These are phyloP conservation scores for Ajuga chamaepitys DNA, from an alignment of 257 asterid species.

Conservation along the genomic window DNA sequence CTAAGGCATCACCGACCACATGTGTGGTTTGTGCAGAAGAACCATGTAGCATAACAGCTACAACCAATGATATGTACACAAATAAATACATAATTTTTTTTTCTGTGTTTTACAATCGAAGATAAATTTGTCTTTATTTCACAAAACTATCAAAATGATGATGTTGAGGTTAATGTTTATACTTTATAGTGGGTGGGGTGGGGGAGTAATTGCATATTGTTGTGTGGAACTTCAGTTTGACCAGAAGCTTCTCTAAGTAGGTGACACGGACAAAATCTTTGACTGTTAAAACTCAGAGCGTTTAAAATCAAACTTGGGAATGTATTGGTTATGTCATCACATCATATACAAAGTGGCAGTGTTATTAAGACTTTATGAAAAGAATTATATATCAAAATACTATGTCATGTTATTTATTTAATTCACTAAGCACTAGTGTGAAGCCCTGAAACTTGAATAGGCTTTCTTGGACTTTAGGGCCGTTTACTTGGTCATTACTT, in stretches of 20 bases:
- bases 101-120: constrained; percentile 18
- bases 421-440: too few relatives aligned
- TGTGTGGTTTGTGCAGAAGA: constrained; percentile 61
- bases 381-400: too few relatives aligned
- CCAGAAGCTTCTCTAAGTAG: neutral
- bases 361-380: constrained; percentile 16
- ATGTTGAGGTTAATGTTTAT: too few relatives aligned
- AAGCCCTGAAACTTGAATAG: constrained; percentile 15
- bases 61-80: constrained; percentile 23
- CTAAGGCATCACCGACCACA: constrained; percentile 54
- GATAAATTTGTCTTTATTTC: neutral
- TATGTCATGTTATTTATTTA: too few relatives aligned
- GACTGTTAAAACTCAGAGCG: too few relatives aligned
- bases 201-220: too few relatives aligned
- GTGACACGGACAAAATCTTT: neutral
- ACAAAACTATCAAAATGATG: too few relatives aligned
- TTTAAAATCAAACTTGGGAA: too few relatives aligned
- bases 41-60: constrained; percentile 26
- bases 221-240: neutral
- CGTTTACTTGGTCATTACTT: constrained; percentile 11
- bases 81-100: constrained; percentile 29
- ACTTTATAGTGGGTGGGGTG: too few relatives aligned
- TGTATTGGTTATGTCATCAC: too few relatives aligned
- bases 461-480: constrained; percentile 15
- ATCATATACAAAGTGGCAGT: constrained; percentile 3